A percentile compares a stretch with the other conserved stretches of the same genome.
Conservation (phyloP, 441 rosid genomes). For the Melastoma candidum region DNA sequence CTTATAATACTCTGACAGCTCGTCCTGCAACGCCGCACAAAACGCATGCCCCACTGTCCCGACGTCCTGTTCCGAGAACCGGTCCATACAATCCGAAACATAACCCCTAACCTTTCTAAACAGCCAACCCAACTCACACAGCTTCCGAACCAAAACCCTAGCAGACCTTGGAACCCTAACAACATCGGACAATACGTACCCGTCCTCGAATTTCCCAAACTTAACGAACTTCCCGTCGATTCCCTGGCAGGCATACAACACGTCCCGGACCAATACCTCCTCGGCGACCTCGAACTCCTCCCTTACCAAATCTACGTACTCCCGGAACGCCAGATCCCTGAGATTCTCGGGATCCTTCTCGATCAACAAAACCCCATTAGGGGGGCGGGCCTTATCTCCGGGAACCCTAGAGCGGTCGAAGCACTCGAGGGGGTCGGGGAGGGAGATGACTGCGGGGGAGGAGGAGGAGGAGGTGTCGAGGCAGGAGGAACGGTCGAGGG, state of each 20-base stretch:
- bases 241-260: constrained; percentile 87
- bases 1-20: constrained; percentile 73
- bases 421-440: constrained; percentile 47
- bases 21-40: constrained; percentile 90
- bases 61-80: constrained; percentile 64
- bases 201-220: constrained; percentile 53
- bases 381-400: constrained; percentile 21
- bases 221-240: constrained; percentile 80
- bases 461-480: constrained; percentile 15
- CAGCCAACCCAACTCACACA: constrained; percentile 93
- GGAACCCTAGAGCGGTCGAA: constrained; percentile 24
- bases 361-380: constrained; percentile 67
- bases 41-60: constrained; percentile 95
- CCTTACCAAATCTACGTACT: constrained; percentile 49
- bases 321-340: constrained; percentile 68
- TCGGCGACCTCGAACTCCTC: constrained; percentile 87
- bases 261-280: constrained; percentile 81
- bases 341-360: constrained; percentile 67
- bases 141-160: constrained; percentile 60
- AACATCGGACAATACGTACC: constrained; percentile 46
- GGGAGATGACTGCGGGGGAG: no score
- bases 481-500: constrained; percentile 48
- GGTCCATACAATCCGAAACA: constrained; percentile 67
- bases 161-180: constrained; percentile 65
- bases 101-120: constrained; percentile 74